A percentile compares a stretch with the other conserved stretches of the same genome.
phyloP scores from a whole-genome alignment of 371 early-diverging fungal genomes.

The Encephalitozoon intestinalis region DNA sequence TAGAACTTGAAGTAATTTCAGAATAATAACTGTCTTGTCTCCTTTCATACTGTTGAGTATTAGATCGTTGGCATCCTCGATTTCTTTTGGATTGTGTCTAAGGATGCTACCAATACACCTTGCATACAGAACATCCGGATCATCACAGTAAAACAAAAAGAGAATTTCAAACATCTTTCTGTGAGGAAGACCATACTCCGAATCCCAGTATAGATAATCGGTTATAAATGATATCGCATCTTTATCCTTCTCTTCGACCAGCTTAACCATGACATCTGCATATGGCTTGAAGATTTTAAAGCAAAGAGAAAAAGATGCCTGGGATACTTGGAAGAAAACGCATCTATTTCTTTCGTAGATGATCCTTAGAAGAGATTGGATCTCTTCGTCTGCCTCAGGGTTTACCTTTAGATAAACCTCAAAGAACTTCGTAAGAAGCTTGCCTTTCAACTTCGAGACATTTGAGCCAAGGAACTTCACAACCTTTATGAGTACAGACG shows the following conservation, averaged over 20 bases:
- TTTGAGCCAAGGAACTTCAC: not conserved
- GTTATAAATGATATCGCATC: not conserved
- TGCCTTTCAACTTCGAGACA: not conserved
- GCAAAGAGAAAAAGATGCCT: not conserved
- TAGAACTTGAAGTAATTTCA: constrained; percentile 1
- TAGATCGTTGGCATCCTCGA: not conserved
- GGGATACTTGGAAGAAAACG: not conserved
- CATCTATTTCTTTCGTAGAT: not conserved
- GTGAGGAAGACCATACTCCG: not conserved
- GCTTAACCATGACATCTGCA: not conserved
- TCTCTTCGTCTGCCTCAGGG: not conserved
- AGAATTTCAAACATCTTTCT: not conserved
- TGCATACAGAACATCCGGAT: not conserved
- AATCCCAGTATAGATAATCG: not conserved
- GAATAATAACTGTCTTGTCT: not conserved
- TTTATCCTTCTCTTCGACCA: not conserved
- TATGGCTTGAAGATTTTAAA: not conserved
- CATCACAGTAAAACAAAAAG: not conserved
- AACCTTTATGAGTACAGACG: not conserved
- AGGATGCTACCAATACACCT: not conserved
- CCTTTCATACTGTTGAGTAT: not conserved
- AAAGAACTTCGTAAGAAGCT: not conserved
- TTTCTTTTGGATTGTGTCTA: not conserved
- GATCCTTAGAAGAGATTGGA: not conserved
- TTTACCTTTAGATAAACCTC: not conserved